Evolutionary conservation across 2,329 filamentous ascomycete genomes (phyloP).

Genomic region (Tolypocladium tropicale): DNA sequence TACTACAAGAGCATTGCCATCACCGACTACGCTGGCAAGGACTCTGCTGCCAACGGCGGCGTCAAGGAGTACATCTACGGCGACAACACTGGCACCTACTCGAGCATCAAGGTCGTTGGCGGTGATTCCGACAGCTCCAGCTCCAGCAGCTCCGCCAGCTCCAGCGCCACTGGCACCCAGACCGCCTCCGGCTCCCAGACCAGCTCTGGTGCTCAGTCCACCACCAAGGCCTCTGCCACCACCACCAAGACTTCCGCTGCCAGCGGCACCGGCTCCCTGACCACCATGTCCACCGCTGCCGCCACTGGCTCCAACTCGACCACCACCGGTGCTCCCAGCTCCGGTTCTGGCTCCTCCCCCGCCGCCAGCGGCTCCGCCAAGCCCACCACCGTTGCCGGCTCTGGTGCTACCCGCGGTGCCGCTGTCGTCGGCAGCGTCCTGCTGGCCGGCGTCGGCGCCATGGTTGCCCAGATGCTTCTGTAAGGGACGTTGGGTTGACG

Average conservation of each 20-base stretch:
- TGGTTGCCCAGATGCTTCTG: slow-evolving; percentile 20
- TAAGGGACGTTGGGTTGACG: slow-evolving; percentile 6
- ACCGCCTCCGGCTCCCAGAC: not conserved
- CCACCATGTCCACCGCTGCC: slow-evolving; percentile 10
- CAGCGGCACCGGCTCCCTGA: slow-evolving; percentile 10
- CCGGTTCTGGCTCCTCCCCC: slow-evolving; percentile 4
- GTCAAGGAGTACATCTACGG: slow-evolving; percentile 42
- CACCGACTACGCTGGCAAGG: slow-evolving; percentile 42
- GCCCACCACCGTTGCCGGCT: slow-evolving; percentile 12
- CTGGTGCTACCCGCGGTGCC: slow-evolving; percentile 14
- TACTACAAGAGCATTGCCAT: slow-evolving; percentile 48
- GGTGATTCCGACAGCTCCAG: slow-evolving; percentile 18
- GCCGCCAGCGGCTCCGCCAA: slow-evolving; percentile 4
- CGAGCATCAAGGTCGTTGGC: slow-evolving; percentile 40
- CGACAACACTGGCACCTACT: slow-evolving; percentile 37
- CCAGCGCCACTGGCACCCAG: slow-evolving; percentile 1
- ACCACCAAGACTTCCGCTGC: slow-evolving; percentile 5
- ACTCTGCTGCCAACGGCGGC: slow-evolving; percentile 23
- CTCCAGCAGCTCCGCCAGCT: slow-evolving; percentile 1
- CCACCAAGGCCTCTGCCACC: slow-evolving; percentile 3
- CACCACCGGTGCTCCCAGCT: slow-evolving; percentile 5
- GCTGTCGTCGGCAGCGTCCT: slow-evolving; percentile 13
- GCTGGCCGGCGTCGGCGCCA: slow-evolving; percentile 16
- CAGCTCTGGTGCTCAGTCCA: not conserved
- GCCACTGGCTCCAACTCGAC: slow-evolving; percentile 7